phyloP scores from a whole-genome alignment of 257 asterid species.

The Salvia hispanica region DNA sequence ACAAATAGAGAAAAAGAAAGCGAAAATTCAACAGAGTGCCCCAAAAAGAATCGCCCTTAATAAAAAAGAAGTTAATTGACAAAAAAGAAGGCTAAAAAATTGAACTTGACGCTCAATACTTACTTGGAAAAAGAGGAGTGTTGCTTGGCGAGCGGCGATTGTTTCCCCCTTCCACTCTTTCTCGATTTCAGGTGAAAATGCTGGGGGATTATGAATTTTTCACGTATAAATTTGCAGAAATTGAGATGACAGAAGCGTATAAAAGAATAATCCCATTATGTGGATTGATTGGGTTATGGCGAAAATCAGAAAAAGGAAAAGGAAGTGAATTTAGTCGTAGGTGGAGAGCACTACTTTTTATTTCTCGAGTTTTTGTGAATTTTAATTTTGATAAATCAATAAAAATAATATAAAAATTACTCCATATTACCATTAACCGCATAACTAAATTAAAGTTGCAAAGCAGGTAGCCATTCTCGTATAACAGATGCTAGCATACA shows the following conservation, averaged over 20 bases:
- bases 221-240: not conserved
- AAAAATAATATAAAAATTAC: too few relatives aligned
- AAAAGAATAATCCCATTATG: not conserved
- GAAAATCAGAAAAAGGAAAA: not conserved
- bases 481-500: too few relatives aligned
- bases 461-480: too few relatives aligned
- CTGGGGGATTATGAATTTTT: not conserved
- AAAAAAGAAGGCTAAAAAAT: not conserved
- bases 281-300: constrained; percentile 17
- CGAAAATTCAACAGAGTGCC: not conserved
- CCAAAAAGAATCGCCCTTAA: not conserved
- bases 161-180: not conserved
- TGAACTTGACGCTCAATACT: not conserved
- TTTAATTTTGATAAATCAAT: not conserved
- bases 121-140: not conserved
- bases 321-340: not conserved
- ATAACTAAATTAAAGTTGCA: too few relatives aligned
- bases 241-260: not conserved
- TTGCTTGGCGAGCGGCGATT: constrained; percentile 20
- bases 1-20: not conserved
- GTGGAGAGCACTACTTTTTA: not conserved
- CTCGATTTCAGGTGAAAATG: not conserved
- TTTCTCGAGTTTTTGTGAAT: not conserved
- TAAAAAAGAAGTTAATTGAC: not conserved
- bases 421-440: too few relatives aligned